These are phyloP conservation scores for Mycena indigotica DNA, from an alignment of 768 basidiomycete species.

Conservation along the genomic window DNA sequence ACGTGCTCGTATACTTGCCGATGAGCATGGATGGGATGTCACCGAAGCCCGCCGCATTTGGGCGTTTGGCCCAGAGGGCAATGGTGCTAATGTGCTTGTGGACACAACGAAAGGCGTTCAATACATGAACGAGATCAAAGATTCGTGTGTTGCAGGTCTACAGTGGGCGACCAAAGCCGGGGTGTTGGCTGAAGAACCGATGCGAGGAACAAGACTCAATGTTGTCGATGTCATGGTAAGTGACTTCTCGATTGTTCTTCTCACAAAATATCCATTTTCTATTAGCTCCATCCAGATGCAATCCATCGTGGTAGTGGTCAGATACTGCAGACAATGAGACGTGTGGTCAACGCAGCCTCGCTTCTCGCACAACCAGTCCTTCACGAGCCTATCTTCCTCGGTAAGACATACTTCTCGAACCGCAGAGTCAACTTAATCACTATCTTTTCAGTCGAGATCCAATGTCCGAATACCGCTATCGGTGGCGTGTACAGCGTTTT, in stretches of 20 bases:
- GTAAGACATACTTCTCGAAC: constrained; percentile 40
- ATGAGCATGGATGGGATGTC: constrained; percentile 97
- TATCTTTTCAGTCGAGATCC: constrained; percentile 77
- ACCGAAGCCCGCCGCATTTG: constrained; percentile 99
- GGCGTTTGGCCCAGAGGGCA: constrained; percentile 99
- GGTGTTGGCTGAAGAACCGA: constrained; percentile 93
- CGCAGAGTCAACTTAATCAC: background rate
- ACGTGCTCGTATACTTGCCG: constrained; percentile 93
- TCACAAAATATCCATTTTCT: background rate
- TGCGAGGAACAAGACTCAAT: constrained; percentile 97
- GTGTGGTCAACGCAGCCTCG: constrained; percentile 93
- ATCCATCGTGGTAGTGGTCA: constrained; percentile 99
- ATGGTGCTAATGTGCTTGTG: constrained; percentile 93
- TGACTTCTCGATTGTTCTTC: constrained; percentile 10
- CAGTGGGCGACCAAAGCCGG: constrained; percentile 99
- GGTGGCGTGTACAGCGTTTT: constrained; percentile 93
- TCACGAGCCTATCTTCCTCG: constrained; percentile 95
- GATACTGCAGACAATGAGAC: constrained; percentile 94
- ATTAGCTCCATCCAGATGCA: constrained; percentile 91
- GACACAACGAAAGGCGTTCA: constrained; percentile 99
- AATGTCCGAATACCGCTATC: constrained; percentile 94
- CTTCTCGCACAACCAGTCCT: constrained; percentile 87
- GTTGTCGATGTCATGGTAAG: constrained; percentile 90
- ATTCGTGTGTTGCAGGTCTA: constrained; percentile 97
- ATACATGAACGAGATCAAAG: constrained; percentile 99